Evolutionary conservation across 768 basidiomycete genomes (phyloP).

Genomic region (Gymnopilus dilepis): DNA sequence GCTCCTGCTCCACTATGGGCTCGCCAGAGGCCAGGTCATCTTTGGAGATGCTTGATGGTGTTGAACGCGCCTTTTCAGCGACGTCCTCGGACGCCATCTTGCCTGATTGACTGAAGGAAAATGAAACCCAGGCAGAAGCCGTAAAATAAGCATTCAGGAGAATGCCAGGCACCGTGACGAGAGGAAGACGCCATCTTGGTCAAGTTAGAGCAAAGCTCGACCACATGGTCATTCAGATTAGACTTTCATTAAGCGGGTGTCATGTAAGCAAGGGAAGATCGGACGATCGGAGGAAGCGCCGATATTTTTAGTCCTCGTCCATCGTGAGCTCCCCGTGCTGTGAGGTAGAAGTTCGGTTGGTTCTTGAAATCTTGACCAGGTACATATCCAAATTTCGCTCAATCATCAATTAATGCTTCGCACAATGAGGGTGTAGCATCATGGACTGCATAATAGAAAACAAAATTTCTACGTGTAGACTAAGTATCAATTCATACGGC

Average conservation of each 20-base stretch:
- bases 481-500: not conserved
- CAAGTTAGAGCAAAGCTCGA: not conserved
- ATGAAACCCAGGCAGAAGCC: not conserved
- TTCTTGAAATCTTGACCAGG: too few relatives aligned
- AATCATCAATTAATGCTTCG: too few relatives aligned
- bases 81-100: not conserved
- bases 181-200: not conserved
- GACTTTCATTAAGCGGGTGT: not conserved
- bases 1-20: not conserved
- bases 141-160: not conserved
- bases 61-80: slow-evolving; percentile 2
- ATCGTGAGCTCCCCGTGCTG: too few relatives aligned
- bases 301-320: too few relatives aligned
- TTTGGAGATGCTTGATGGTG: slow-evolving; percentile 6
- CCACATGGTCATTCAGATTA: not conserved
- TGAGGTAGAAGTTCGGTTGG: too few relatives aligned
- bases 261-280: too few relatives aligned
- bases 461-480: too few relatives aligned
- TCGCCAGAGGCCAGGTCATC: not conserved
- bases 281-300: too few relatives aligned
- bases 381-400: too few relatives aligned
- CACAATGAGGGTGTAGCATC: too few relatives aligned
- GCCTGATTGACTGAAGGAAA: not conserved
- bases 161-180: slow-evolving; percentile 1
- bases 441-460: too few relatives aligned